These are phyloP conservation scores for Coemansia biformis DNA, from an alignment of 192 early-diverging fungal genomes.

Conservation along the genomic window DNA sequence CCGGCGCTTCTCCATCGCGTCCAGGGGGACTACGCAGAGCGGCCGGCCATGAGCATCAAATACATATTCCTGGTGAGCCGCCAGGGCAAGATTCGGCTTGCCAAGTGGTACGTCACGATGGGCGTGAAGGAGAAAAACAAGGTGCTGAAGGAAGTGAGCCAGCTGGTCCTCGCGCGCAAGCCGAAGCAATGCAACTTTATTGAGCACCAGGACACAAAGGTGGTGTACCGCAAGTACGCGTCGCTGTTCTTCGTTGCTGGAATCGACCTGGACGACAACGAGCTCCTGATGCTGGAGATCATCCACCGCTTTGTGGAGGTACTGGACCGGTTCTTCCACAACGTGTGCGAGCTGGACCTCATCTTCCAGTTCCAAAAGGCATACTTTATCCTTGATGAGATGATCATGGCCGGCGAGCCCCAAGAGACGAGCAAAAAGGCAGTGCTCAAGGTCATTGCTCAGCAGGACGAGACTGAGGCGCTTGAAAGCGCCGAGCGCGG, in stretches of 20 bases:
- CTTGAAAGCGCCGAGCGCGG: slow-evolving; percentile 67
- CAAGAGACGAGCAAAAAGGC: slow-evolving; percentile 90
- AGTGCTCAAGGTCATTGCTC: slow-evolving; percentile 62
- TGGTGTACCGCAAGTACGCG: slow-evolving; percentile 87
- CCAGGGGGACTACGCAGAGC: neutral
- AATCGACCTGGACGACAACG: slow-evolving; percentile 90
- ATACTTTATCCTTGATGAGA: slow-evolving; percentile 81
- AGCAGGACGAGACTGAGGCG: slow-evolving; percentile 71
- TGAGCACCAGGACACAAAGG: slow-evolving; percentile 88
- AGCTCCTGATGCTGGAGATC: slow-evolving; percentile 87
- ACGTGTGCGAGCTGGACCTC: slow-evolving; percentile 92
- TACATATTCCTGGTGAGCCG: slow-evolving; percentile 74
- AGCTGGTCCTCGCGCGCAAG: slow-evolving; percentile 78
- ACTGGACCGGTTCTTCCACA: slow-evolving; percentile 94
- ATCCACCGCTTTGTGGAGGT: slow-evolving; percentile 99
- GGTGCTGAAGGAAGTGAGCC: slow-evolving; percentile 89
- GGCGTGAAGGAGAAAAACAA: slow-evolving; percentile 88
- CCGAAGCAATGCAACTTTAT: slow-evolving; percentile 98
- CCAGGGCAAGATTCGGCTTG: slow-evolving; percentile 76
- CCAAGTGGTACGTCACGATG: slow-evolving; percentile 76
- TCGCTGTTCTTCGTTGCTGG: slow-evolving; percentile 94
- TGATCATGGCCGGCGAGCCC: slow-evolving; percentile 87
- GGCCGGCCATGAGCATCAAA: slow-evolving; percentile 47
- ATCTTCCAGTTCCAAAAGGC: slow-evolving; percentile 98
- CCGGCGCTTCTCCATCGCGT: no score